These are phyloP conservation scores for Hypoxylon sp. DNA, from an alignment of 2,329 filamentous ascomycete genomes.

Conservation along the genomic window DNA sequence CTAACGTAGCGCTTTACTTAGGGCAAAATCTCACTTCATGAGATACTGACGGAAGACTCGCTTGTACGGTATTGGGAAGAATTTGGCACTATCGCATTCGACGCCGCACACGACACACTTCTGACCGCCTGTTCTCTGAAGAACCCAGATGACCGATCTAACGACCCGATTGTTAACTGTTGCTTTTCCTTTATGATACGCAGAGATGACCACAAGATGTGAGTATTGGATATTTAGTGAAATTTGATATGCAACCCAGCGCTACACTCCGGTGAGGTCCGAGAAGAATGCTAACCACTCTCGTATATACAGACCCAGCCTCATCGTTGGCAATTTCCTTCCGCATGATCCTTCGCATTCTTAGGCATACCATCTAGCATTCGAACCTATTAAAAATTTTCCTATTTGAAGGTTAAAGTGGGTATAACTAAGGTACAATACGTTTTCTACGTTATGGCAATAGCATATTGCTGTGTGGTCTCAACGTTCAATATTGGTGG, in stretches of 20 bases:
- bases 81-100: slow-evolving; percentile 97
- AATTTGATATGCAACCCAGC: background rate
- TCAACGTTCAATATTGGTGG: slow-evolving; percentile 15
- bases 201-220: slow-evolving; percentile 97
- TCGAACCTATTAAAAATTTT: slow-evolving; percentile 25
- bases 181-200: slow-evolving; percentile 98
- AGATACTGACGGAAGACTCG: slow-evolving; percentile 95
- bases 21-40: slow-evolving; percentile 95
- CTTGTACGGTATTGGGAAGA: slow-evolving; percentile 99
- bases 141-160: slow-evolving; percentile 78
- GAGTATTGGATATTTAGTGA: slow-evolving; percentile 59
- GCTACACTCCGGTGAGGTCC: slow-evolving; percentile 10
- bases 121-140: slow-evolving; percentile 94
- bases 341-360: slow-evolving; percentile 78
- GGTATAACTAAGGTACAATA: slow-evolving; percentile 18
- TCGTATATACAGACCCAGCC: slow-evolving; percentile 75
- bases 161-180: slow-evolving; percentile 84
- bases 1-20: slow-evolving; percentile 56
- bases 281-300: slow-evolving; percentile 41
- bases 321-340: slow-evolving; percentile 97
- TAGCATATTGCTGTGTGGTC: slow-evolving; percentile 19
- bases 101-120: slow-evolving; percentile 92
- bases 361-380: slow-evolving; percentile 46
- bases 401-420: slow-evolving; percentile 19
- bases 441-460: slow-evolving; percentile 35